phyloP scores from a whole-genome alignment of 345 rosid genomes.

The Zanthoxylum bungeanum region DNA sequence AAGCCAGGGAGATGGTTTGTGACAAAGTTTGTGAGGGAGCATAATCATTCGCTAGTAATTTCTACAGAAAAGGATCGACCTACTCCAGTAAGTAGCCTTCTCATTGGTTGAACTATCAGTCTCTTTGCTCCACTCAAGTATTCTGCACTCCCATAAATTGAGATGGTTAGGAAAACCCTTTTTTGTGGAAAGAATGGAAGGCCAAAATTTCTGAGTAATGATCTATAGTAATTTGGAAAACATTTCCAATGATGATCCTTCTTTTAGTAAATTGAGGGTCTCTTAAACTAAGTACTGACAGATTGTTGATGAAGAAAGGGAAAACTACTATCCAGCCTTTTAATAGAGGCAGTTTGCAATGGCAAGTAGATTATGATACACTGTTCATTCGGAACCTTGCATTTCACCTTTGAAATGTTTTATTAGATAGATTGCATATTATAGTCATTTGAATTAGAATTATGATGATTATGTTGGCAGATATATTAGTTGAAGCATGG shows the following conservation, averaged over 20 bases:
- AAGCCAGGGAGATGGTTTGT: constrained; percentile 42
- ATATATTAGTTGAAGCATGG: not conserved
- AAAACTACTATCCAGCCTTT: not conserved
- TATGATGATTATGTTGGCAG: not conserved
- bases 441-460: not conserved
- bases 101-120: not conserved
- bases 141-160: not conserved
- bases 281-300: not conserved
- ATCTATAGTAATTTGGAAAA: not conserved
- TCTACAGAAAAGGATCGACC: constrained; percentile 19
- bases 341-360: not conserved
- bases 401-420: not conserved
- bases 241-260: not conserved
- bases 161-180: not conserved
- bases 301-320: not conserved
- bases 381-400: not conserved
- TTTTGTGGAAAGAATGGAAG: not conserved
- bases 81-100: constrained; percentile 15
- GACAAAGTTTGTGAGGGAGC: constrained; percentile 44
- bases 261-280: not conserved
- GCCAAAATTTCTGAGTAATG: not conserved
- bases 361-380: not conserved
- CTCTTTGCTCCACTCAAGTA: not conserved
- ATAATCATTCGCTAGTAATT: constrained; percentile 42
- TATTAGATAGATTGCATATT: not conserved